Evolutionary conservation across 441 rosid species (phyloP).

Genomic region (Syzygium malaccense): DNA sequence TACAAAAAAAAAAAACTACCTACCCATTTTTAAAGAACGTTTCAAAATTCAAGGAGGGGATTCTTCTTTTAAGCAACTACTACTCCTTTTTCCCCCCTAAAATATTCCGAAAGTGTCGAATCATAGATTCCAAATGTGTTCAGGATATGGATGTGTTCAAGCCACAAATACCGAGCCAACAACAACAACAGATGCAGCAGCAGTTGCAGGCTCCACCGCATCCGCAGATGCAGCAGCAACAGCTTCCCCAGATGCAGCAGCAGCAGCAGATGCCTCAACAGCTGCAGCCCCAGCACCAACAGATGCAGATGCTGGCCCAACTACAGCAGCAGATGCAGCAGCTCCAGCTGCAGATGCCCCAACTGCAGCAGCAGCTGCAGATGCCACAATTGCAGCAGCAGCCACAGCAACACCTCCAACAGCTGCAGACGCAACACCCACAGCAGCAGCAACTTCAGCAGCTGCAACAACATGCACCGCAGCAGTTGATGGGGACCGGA

Average conservation of each 20-base stretch:
- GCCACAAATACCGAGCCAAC: constrained; percentile 70
- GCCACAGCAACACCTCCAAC: constrained; percentile 10
- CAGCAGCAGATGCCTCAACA: constrained; percentile 20
- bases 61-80: neutral
- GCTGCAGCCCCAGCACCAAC: constrained; percentile 28
- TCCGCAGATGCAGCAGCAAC: constrained; percentile 7
- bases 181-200: constrained; percentile 23
- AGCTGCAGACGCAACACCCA: constrained; percentile 11
- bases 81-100: neutral
- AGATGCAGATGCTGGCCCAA: constrained; percentile 22
- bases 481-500: constrained; percentile 55
- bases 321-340: constrained; percentile 25
- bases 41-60: neutral
- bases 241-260: constrained; percentile 20
- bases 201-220: constrained; percentile 10
- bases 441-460: constrained; percentile 8
- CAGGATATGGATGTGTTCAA: constrained; percentile 96
- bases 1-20: neutral
- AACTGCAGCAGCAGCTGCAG: constrained; percentile 13
- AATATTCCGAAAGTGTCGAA: neutral
- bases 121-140: neutral
- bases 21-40: neutral
- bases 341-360: constrained; percentile 12
- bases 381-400: constrained; percentile 6
- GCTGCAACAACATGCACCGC: neutral